Base-by-base conservation (phyloP, 352 stramenopile species). In the Globisporangium rhizosaccharum region DNA sequence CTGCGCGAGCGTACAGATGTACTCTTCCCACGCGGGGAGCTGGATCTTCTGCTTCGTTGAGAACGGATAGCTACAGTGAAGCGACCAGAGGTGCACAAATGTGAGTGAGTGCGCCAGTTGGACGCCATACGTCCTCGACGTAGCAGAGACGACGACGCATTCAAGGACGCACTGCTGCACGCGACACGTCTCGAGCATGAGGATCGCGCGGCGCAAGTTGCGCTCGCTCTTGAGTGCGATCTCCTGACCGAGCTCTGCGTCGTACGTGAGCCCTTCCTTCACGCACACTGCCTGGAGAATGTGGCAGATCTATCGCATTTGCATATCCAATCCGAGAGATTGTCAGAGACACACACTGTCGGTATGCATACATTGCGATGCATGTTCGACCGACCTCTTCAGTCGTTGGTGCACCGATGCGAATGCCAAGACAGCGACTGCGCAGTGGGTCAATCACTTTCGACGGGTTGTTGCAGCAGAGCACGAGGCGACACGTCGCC, bases 361-460 rank as follows among this genome's bases (percentile, higher is more conserved):
- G 33, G 33, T 12, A 39, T 39, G 33, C 33, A 39, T 39, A 25
- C 23, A 36, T 17, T 8, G 11, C n/a, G 8, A 20, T 11, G 18
- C 18, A 50, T 2, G 30, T 0, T 15, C 9, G 30, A 49, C 74
- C 57, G 60, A 97, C 89, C 65, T 98, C 90, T 50, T 97, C 82
- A 18, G 88, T 73, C 18, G 79, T 87, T 0, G 97, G 97, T 39
- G 97, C 96, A 3, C 88, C 76, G 23, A 99, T 87, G 39, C 97
- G 86, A 47, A 98, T 90, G n/a, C 86, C 79, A 1, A 98, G 85
- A 72, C 97, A 99, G 62, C 97, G 83, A 63, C 81, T 97, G 44
- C 97, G 91, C 42, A 99, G 72, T n/a, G 97, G 96, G 59, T 98
- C 96, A 66, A 99, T 99, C 8, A 99, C 89, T 70, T 98, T 98